Conservation (phyloP, 108 stramenopile species). For the Chaetoceros muelleri region DNA sequence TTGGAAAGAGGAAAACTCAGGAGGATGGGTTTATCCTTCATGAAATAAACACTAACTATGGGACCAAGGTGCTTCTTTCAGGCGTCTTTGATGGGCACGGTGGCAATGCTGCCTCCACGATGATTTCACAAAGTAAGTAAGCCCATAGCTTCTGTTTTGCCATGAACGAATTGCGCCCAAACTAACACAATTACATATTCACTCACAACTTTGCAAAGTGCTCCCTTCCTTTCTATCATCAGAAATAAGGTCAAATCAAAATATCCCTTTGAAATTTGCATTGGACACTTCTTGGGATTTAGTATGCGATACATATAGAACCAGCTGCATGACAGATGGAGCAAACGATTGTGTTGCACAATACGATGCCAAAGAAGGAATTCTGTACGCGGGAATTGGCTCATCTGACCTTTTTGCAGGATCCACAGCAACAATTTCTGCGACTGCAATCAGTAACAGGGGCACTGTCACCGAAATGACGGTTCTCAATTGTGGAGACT, state of each 20-base stretch:
- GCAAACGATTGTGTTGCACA: constrained; percentile 47
- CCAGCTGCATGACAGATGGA: constrained; percentile 28
- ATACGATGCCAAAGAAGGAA: constrained; percentile 60
- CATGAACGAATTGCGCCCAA: too few relatives aligned
- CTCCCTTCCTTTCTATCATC: constrained; percentile 34
- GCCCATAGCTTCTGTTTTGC: too few relatives aligned
- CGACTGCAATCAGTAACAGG: constrained; percentile 32
- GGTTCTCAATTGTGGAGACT: constrained; percentile 72
- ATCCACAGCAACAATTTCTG: constrained; percentile 51
- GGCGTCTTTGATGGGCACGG: constrained; percentile 81
- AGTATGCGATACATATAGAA: constrained; percentile 47
- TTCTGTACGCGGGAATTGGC: constrained; percentile 51
- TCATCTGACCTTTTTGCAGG: constrained; percentile 49
- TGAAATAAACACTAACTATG: constrained; percentile 46
- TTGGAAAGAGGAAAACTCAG: constrained; percentile 51
- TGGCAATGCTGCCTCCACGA: constrained; percentile 49
- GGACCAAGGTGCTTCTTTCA: constrained; percentile 43
- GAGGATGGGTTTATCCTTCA: constrained; percentile 67
- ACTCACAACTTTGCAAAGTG: too few relatives aligned
- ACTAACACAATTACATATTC: too few relatives aligned
- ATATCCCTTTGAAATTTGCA: constrained; percentile 4
- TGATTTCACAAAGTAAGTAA: constrained; percentile 35
- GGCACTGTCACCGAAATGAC: constrained; percentile 31
- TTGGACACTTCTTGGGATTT: constrained; percentile 37
- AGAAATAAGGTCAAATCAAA: constrained; percentile 12